Evolutionary conservation across 805 yeast species (phyloP).

Genomic region (Yamadazyma sp.): DNA sequence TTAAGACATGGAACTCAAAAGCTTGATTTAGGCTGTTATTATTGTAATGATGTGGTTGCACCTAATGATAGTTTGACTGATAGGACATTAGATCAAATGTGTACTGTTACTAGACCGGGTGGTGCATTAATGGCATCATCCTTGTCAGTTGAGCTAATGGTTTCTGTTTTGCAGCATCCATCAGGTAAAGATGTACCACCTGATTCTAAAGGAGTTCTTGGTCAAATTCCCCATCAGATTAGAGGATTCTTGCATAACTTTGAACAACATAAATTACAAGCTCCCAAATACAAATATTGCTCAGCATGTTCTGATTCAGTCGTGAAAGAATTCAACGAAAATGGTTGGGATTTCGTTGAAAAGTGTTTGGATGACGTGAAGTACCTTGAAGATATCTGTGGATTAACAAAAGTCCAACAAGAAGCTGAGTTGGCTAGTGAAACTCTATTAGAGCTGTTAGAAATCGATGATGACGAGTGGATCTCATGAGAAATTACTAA

Average conservation of each 20-base stretch:
- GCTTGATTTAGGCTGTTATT: slow-evolving; percentile 77
- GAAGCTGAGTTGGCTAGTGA: slow-evolving; percentile 55
- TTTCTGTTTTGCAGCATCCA: slow-evolving; percentile 70
- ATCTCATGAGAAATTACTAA: no score
- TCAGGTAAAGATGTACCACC: slow-evolving; percentile 41
- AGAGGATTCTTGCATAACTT: slow-evolving; percentile 79
- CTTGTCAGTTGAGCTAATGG: slow-evolving; percentile 78
- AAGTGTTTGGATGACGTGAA: slow-evolving; percentile 62
- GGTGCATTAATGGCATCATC: slow-evolving; percentile 87
- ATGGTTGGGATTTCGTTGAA: slow-evolving; percentile 81
- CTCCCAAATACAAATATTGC: slow-evolving; percentile 75
- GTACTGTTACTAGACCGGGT: slow-evolving; percentile 98
- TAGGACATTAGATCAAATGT: slow-evolving; percentile 94
- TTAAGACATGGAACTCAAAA: slow-evolving; percentile 79
- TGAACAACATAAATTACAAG: slow-evolving; percentile 58
- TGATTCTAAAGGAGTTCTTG: slow-evolving; percentile 41
- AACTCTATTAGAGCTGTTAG: slow-evolving; percentile 10
- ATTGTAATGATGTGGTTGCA: slow-evolving; percentile 93
- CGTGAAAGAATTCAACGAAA: slow-evolving; percentile 43
- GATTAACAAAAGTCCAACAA: slow-evolving; percentile 68
- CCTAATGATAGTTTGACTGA: slow-evolving; percentile 87
- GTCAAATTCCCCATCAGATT: slow-evolving; percentile 83
- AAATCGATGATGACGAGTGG: slow-evolving; percentile 13
- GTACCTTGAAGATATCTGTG: slow-evolving; percentile 75
- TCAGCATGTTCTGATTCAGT: slow-evolving; percentile 80